These are phyloP conservation scores for Panus rudis DNA, from an alignment of 768 basidiomycete species.

Conservation along the genomic window DNA sequence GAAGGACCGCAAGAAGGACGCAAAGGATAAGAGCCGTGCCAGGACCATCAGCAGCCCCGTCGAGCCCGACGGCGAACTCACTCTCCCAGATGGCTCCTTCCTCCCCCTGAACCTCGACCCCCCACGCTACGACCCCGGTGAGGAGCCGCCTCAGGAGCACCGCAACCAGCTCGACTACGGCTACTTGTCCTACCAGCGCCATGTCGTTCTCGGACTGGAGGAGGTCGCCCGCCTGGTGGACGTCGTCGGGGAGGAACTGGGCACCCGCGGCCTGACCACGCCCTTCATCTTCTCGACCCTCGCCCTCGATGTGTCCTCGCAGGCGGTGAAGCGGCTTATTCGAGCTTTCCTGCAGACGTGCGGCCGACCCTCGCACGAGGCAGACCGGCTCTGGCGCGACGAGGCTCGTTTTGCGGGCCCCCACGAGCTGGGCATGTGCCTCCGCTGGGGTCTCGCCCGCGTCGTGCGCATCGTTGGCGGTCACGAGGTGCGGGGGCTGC, in stretches of 20 bases:
- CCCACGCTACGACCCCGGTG: conserved; percentile 18
- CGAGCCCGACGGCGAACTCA: conserved; percentile 28
- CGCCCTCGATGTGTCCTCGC: conserved; percentile 76
- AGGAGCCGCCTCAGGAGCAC: conserved; percentile 14
- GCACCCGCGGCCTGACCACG: conserved; percentile 67
- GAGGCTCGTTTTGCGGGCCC: conserved; percentile 81
- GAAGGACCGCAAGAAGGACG: conserved; percentile 44
- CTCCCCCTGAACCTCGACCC: conserved; percentile 28
- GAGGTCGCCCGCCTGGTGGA: conserved; percentile 68
- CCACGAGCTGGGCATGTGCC: conserved; percentile 84
- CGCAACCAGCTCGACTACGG: conserved; percentile 48
- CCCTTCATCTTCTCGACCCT: conserved; percentile 89
- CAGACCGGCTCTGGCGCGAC: conserved; percentile 60
- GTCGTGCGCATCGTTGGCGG: conserved; percentile 65
- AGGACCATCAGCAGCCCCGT: conserved; percentile 36
- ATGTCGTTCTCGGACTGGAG: conserved; percentile 71
- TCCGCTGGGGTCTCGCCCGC: conserved; percentile 88
- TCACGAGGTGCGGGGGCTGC: conserved; percentile 71
- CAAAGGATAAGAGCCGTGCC: conserved; percentile 36
- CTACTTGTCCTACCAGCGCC: conserved; percentile 64
- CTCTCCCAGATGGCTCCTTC: conserved; percentile 29
- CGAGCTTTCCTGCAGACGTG: conserved; percentile 74
- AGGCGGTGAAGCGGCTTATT: conserved; percentile 72
- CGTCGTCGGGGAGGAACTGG: conserved; percentile 63
- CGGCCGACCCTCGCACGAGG: conserved; percentile 25